phyloP scores from a whole-genome alignment of 129 eudicot species.

The Dittrichia graveolens region DNA sequence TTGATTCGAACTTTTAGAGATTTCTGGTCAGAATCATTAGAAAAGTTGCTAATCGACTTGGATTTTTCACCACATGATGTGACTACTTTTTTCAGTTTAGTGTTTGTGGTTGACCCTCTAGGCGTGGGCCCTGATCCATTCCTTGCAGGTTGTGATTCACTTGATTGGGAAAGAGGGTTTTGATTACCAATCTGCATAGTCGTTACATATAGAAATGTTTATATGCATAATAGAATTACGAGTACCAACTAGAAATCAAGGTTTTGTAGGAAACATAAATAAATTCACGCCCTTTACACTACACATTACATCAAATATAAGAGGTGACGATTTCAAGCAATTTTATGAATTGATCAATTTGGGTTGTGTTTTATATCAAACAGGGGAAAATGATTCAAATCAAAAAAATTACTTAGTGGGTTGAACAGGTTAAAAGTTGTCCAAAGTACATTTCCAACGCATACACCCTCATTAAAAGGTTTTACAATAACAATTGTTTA shows the following conservation, averaged over 20 bases:
- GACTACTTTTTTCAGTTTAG: slow-evolving; percentile 36
- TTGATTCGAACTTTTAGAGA: slow-evolving; percentile 73
- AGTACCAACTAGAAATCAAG: not conserved
- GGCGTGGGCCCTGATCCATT: slow-evolving; percentile 36
- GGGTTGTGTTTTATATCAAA: too few relatives aligned
- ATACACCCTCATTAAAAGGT: too few relatives aligned
- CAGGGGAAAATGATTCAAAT: too few relatives aligned
- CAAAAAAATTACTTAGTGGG: too few relatives aligned
- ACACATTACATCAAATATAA: not conserved
- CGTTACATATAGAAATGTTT: slow-evolving; percentile 28
- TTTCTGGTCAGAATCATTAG: slow-evolving; percentile 62
- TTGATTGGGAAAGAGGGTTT: slow-evolving; percentile 46
- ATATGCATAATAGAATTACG: slow-evolving; percentile 27
- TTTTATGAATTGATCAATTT: too few relatives aligned
- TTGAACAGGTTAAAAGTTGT: too few relatives aligned
- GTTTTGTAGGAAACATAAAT: not conserved
- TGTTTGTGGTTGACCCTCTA: slow-evolving; percentile 41
- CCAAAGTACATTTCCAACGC: too few relatives aligned
- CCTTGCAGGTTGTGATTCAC: slow-evolving; percentile 46
- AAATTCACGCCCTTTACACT: not conserved
- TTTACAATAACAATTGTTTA: too few relatives aligned
- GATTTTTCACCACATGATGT: slow-evolving; percentile 40
- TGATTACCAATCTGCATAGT: slow-evolving; percentile 57
- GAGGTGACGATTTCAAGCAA: not conserved
- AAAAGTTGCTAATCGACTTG: slow-evolving; percentile 36